Evolutionary conservation across 768 basidiomycete genomes (phyloP).

Genomic region (Amanita rubescens): DNA sequence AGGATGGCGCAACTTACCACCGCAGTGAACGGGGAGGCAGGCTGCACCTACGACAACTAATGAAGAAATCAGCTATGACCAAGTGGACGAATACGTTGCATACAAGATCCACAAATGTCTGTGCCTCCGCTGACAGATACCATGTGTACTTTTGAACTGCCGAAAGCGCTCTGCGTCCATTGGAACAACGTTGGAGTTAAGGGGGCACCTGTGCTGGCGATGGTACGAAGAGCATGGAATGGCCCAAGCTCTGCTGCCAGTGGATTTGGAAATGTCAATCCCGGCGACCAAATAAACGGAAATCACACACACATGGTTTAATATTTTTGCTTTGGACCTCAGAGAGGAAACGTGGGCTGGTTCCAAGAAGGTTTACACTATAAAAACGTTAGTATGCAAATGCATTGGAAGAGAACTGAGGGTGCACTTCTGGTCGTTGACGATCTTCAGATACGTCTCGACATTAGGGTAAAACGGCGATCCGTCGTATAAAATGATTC

Average conservation of each 20-base stretch:
- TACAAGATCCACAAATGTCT: slow-evolving; percentile 60
- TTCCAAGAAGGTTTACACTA: slow-evolving; percentile 32
- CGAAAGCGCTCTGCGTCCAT: slow-evolving; percentile 58
- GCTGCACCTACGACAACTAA: slow-evolving; percentile 48
- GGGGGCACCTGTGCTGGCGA: slow-evolving; percentile 56
- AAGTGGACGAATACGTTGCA: slow-evolving; percentile 17
- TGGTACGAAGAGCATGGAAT: slow-evolving; percentile 46
- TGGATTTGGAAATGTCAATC: slow-evolving; percentile 20
- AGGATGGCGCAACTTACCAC: slow-evolving; percentile 36
- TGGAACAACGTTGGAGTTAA: slow-evolving; percentile 60
- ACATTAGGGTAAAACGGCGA: slow-evolving; percentile 45
- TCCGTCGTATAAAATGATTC: slow-evolving; percentile 42
- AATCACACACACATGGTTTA: slow-evolving; percentile 34
- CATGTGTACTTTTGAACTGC: slow-evolving; percentile 39
- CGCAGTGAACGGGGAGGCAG: slow-evolving; percentile 49
- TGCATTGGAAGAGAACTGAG: slow-evolving; percentile 14
- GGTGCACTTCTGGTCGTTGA: slow-evolving; percentile 39
- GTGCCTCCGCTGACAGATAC: slow-evolving; percentile 67
- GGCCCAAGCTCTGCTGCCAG: slow-evolving; percentile 45
- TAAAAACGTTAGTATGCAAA: slow-evolving; percentile 1
- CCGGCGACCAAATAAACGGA: slow-evolving; percentile 10
- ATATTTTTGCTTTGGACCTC: slow-evolving; percentile 53
- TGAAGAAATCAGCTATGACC: neutral
- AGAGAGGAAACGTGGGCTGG: slow-evolving; percentile 59
- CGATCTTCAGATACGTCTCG: slow-evolving; percentile 33